phyloP scores from a whole-genome alignment of 805 yeast genomes.

The Danielia reshetovae region DNA sequence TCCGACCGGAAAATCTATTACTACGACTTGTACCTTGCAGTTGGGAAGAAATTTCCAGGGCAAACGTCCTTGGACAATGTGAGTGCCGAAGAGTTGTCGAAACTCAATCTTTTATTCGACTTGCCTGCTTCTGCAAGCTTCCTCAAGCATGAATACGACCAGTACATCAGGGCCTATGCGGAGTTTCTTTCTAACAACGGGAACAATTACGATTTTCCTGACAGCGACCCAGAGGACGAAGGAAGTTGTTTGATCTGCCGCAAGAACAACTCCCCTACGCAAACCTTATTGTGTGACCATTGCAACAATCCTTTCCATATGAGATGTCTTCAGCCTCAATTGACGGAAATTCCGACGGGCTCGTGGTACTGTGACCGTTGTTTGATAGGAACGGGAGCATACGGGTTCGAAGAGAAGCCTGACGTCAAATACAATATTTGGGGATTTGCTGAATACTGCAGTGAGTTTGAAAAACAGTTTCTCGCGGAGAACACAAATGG shows the following conservation, averaged over 20 bases:
- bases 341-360: conserved; percentile 49
- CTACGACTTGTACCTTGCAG: conserved; percentile 37
- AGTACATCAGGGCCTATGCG: conserved; percentile 29
- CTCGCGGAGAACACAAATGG: conserved; percentile 23
- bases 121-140: conserved; percentile 13
- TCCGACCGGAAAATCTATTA: conserved; percentile 21
- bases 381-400: conserved; percentile 80
- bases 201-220: conserved; percentile 29
- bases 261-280: conserved; percentile 38
- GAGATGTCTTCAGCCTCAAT: conserved; percentile 59
- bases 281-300: conserved; percentile 63
- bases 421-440: conserved; percentile 50
- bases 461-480: conserved; percentile 45
- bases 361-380: conserved; percentile 84
- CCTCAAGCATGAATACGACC: conserved; percentile 23
- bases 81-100: conserved; percentile 18
- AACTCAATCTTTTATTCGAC: conserved; percentile 23
- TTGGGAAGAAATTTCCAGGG: conserved; percentile 22
- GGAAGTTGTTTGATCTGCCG: conserved; percentile 50
- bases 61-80: conserved; percentile 11
- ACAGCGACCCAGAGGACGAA: conserved; percentile 25
- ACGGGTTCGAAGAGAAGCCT: conserved; percentile 73
- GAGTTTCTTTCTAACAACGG: conserved; percentile 24
- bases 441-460: conserved; percentile 58
- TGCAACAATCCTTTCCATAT: conserved; percentile 70